These are phyloP conservation scores for Kondoa subrosea DNA, from an alignment of 768 basidiomycete species.

Conservation along the genomic window DNA sequence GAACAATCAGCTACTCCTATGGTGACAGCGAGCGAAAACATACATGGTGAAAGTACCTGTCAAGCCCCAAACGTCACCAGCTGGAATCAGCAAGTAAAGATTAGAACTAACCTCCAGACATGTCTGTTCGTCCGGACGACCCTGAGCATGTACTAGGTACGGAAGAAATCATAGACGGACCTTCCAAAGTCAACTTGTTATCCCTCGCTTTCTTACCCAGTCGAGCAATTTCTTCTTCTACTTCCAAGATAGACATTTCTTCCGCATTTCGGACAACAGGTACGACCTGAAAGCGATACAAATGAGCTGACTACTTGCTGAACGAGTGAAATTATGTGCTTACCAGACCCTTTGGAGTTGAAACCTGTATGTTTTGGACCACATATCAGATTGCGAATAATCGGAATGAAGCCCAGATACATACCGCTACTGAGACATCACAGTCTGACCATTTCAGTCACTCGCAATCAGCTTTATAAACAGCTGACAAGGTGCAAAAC, in stretches of 20 bases:
- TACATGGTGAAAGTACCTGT: slow-evolving; percentile 98
- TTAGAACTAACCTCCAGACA: too few relatives aligned
- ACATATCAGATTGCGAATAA: too few relatives aligned
- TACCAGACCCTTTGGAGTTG: too few relatives aligned
- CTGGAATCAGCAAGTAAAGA: too few relatives aligned
- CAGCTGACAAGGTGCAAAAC: too few relatives aligned
- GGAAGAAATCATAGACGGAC: neutral
- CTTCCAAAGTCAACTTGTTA: slow-evolving; percentile 84
- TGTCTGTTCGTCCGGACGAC: too few relatives aligned
- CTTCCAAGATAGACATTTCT: slow-evolving; percentile 64
- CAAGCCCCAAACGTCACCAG: too few relatives aligned
- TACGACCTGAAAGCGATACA: slow-evolving; percentile 42
- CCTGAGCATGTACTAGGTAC: neutral
- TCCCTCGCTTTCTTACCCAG: slow-evolving; percentile 90
- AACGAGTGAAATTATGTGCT: neutral
- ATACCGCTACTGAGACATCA: too few relatives aligned
- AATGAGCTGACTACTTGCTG: neutral
- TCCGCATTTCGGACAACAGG: slow-evolving; percentile 88
- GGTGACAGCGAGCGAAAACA: slow-evolving; percentile 30
- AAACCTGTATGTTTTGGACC: too few relatives aligned
- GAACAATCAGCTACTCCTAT: neutral
- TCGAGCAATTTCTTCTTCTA: slow-evolving; percentile 79
- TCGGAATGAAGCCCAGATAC: too few relatives aligned
- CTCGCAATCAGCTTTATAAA: too few relatives aligned
- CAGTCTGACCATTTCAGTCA: too few relatives aligned